Evolutionary conservation across 768 basidiomycete genomes (phyloP).

Genomic region (Mycena venus): DNA sequence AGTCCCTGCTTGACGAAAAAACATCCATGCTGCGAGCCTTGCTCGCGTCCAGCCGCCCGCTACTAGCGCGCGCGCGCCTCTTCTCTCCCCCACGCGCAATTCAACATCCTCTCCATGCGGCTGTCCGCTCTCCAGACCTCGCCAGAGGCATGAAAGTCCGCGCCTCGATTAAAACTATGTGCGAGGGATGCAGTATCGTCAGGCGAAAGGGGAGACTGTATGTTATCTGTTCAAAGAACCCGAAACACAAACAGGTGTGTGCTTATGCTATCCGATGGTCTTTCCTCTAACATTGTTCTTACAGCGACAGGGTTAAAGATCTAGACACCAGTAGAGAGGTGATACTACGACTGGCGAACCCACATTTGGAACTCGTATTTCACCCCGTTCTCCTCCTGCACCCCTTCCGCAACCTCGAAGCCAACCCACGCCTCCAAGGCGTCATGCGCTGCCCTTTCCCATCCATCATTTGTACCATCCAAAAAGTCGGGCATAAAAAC

Average conservation of each 20-base stretch:
- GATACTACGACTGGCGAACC: slow-evolving; percentile 59
- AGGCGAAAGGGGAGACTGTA: slow-evolving; percentile 92
- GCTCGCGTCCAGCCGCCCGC: slow-evolving; percentile 71
- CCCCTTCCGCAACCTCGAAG: slow-evolving; percentile 80
- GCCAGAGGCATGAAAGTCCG: slow-evolving; percentile 96
- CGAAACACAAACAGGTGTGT: slow-evolving; percentile 96
- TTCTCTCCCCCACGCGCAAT: slow-evolving; percentile 47
- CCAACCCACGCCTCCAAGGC: slow-evolving; percentile 85
- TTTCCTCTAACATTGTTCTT: slow-evolving; percentile 30
- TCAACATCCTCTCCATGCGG: slow-evolving; percentile 46
- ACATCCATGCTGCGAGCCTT: slow-evolving; percentile 74
- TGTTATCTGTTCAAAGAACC: slow-evolving; percentile 93
- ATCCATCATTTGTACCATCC: slow-evolving; percentile 49
- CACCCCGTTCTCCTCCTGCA: slow-evolving; percentile 86
- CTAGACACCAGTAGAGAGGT: not conserved
- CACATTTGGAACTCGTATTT: slow-evolving; percentile 98
- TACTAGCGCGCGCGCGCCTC: slow-evolving; percentile 65
- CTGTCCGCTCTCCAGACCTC: slow-evolving; percentile 48
- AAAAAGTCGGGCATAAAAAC: slow-evolving; percentile 86
- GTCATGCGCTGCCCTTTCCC: slow-evolving; percentile 71
- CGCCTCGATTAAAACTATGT: slow-evolving; percentile 93
- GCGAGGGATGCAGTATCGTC: slow-evolving; percentile 93
- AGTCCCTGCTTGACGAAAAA: not conserved
- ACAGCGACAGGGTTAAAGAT: slow-evolving; percentile 82
- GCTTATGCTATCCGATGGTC: not conserved